Evolutionary conservation across 306 rosid species (phyloP), one percentile per base, ranked within the genome.

Genomic region (Cajanus cajan): DNA sequence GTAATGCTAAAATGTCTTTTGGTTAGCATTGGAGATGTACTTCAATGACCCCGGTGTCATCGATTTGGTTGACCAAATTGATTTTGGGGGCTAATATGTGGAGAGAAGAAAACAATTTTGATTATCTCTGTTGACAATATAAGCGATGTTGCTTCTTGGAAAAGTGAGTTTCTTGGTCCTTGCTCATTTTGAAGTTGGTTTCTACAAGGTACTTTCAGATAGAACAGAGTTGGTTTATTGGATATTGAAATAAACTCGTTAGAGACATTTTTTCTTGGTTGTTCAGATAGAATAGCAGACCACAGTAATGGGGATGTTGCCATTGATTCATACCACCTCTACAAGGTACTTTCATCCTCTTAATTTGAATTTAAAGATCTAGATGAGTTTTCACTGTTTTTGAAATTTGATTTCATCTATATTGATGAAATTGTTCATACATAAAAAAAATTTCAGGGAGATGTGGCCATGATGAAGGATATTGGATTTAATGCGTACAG

Each of bases 281-380:
- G 13, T 68, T 43, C 77, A 90, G 92, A 86, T 13, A 84, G 73
- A 63, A 86, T 88, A 47, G 80, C n/a, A n/a, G 94, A 82, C 58
- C 88, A 14, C 39, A 85, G 92, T 48, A 90, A 64, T 28, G 92
- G 80, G 11, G 86, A 82, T 74, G 78, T 82, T 28, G 94, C 94
- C 8, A 33, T 79, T 51, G 94, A 90, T 77, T 82, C 87, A 31
- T 90, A 88, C 86, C 92, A 88, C 71, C 92, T 84, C 45, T 90
- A 84, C 86, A 86, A 90, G 90, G 94, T 90, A 82, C 50, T 67
- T 80, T 25, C 72, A 12, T 72, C 52, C 68, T 83, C 50, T 72
- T 72, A 25, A 37, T 45, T 48, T 73, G 31, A 80, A 15, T 47
- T 45, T 52, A 55, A 9, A 73, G 50, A 13, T 41, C 37, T 47